Evolutionary conservation across 805 yeast genomes (phyloP).

Genomic region (Barnettozyma californica): DNA sequence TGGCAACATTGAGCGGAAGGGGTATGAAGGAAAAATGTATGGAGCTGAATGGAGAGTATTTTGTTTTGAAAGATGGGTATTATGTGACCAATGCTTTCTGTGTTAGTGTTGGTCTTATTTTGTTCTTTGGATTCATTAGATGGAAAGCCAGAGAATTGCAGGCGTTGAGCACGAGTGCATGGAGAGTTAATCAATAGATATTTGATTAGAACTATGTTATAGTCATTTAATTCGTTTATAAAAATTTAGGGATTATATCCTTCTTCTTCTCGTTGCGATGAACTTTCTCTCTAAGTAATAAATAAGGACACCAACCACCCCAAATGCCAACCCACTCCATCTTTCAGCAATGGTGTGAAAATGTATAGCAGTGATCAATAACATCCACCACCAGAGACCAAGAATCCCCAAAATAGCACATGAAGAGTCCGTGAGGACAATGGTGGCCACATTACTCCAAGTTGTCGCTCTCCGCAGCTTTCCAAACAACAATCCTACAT

Average conservation of each 20-base stretch:
- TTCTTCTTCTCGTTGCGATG: background rate
- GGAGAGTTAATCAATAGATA: conserved; percentile 45
- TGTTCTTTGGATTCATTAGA: conserved; percentile 64
- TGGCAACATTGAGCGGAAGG: background rate
- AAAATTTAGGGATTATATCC: background rate
- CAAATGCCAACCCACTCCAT: conserved; percentile 61
- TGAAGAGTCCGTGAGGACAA: conserved; percentile 15
- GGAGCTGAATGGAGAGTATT: conserved; percentile 47
- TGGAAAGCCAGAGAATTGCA: conserved; percentile 62
- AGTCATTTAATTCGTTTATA: background rate
- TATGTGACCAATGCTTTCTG: conserved; percentile 73
- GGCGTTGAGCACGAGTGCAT: conserved; percentile 62
- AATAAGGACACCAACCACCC: conserved; percentile 41
- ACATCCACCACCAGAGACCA: conserved; percentile 78
- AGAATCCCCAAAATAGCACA: conserved; percentile 30
- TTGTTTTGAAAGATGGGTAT: conserved; percentile 70
- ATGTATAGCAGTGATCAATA: conserved; percentile 74
- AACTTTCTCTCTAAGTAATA: conserved; percentile 29
- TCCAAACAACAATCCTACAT: background rate
- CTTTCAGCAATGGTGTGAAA: conserved; percentile 83
- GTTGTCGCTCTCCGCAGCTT: background rate
- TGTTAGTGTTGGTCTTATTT: conserved; percentile 54
- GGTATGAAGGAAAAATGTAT: conserved; percentile 1
- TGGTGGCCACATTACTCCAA: background rate
- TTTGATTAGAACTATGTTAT: background rate